A percentile compares a stretch with the other conserved stretches of the same genome.
Evolutionary conservation across 73 alveolate species (phyloP).

Genomic region (Stentor coeruleus): DNA sequence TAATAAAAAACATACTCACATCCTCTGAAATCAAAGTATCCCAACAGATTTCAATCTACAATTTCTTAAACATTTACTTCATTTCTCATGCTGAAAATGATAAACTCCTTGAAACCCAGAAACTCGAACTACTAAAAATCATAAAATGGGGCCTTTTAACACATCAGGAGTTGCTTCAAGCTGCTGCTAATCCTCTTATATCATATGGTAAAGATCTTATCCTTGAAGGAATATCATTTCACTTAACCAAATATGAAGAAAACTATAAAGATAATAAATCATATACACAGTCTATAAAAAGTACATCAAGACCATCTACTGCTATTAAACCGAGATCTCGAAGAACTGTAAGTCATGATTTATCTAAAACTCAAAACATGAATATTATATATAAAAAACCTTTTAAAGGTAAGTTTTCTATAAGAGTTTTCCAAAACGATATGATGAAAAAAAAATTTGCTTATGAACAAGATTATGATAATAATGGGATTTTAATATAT

Average conservation of each 20-base stretch:
- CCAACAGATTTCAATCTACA: not conserved
- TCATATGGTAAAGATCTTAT: constrained; percentile 48
- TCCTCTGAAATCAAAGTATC: not conserved
- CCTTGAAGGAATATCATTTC: constrained; percentile 52
- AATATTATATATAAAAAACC: no score
- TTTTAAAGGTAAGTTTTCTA: constrained; percentile 12
- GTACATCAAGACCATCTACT: not conserved
- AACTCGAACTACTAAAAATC: constrained; percentile 38
- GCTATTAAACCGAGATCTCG: no score
- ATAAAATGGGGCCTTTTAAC: constrained; percentile 56
- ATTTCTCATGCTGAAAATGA: constrained; percentile 11
- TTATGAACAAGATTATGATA: constrained; percentile 83
- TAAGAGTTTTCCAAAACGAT: constrained; percentile 50
- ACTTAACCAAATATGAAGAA: constrained; percentile 45
- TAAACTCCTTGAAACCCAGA: constrained; percentile 40
- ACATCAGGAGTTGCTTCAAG: constrained; percentile 52
- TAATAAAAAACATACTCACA: not conserved
- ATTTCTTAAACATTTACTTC: not conserved
- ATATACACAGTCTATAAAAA: constrained; percentile 8
- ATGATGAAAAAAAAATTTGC: constrained; percentile 60
- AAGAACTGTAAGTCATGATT: not conserved
- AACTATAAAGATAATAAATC: constrained; percentile 30
- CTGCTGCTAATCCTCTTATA: constrained; percentile 48
- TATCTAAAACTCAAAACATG: not conserved
- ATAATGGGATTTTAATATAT: constrained; percentile 87